Evolutionary conservation across 768 basidiomycete species (phyloP), one percentile per base, ranked within the genome.

Genomic region (Amanita subjunquillea): DNA sequence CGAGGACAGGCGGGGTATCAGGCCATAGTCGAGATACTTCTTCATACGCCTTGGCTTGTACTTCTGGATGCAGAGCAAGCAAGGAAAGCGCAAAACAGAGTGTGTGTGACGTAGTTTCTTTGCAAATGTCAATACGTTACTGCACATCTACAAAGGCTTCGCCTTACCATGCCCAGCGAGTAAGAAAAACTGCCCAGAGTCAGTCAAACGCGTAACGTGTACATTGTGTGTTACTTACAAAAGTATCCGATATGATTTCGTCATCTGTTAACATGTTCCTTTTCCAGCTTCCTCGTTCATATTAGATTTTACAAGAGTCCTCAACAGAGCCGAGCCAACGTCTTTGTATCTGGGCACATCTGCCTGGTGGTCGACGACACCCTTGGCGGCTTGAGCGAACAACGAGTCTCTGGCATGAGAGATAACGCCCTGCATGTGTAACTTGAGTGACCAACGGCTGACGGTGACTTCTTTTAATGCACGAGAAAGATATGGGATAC

Each of bases 21-120:
- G 75, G 73, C 71, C 76, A 77, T n/a, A 73, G 39, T 13, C 45
- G 51, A 6, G 48, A 32, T 4, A 69, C 59, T 50, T 80, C 76
- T 32, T 74, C 66, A 45, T 68, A 71, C 0, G 81, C 56, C 50
- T 67, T 74, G 25, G 69, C 61, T 57, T 82, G 80, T 30, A 66
- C 65, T 0, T 74, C 73, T 2, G 78, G 77, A 56, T 79, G 62
- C 10, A 79, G 63, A 3, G 80, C 79, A 6, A 82, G 61, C 9
- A 76, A 63, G 0, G 59, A 63, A 12, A 78, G 53, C 1, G 69
- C 65, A 52, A 77, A 77, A 37, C 65, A 64, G 3, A 77, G 63
- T 0, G 74, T 64, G 55, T 77, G 71, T 4, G 76, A 68, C 1
- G 74, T 68, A 0, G 76, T 79, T 61, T 78, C 76, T 78, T 50